A percentile compares a stretch with the other conserved stretches of the same genome.
These are phyloP conservation scores for Apiospora arundinis DNA, from an alignment of 2,329 filamentous ascomycete genomes.

Conservation along the genomic window DNA sequence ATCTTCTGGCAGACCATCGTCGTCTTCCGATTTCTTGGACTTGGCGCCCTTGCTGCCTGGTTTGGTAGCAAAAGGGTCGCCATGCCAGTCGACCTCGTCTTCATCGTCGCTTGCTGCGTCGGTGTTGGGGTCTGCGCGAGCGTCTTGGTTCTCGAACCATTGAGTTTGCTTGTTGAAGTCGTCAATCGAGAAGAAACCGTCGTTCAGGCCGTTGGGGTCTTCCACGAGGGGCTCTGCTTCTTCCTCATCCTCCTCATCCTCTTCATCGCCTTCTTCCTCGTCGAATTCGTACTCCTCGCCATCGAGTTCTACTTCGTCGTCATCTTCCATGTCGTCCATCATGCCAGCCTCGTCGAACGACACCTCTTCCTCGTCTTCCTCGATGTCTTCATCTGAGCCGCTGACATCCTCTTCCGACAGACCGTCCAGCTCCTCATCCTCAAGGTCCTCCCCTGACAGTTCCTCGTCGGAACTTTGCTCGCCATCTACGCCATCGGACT, in stretches of 20 bases:
- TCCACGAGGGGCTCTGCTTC: constrained; percentile 64
- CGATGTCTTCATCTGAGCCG: constrained; percentile 44
- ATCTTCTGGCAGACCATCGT: constrained; percentile 42
- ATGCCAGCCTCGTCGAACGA: constrained; percentile 39
- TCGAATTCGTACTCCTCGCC: constrained; percentile 45
- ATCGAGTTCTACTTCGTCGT: constrained; percentile 37
- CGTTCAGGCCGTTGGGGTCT: constrained; percentile 87
- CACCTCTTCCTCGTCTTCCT: constrained; percentile 43
- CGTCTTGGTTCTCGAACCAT: constrained; percentile 86
- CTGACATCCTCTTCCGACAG: constrained; percentile 37
- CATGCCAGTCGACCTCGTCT: constrained; percentile 87
- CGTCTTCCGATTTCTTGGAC: constrained; percentile 47
- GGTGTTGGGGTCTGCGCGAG: constrained; percentile 75
- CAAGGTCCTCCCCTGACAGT: constrained; percentile 35
- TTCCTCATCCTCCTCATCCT: constrained; percentile 57
- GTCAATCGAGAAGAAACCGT: constrained; percentile 97
- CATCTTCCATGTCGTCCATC: constrained; percentile 40
- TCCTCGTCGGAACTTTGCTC: constrained; percentile 34
- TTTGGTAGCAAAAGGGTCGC: constrained; percentile 68
- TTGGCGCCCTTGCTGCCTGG: constrained; percentile 32
- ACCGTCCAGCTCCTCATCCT: constrained; percentile 45
- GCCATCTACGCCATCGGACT: constrained; percentile 48
- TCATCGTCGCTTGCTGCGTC: constrained; percentile 83
- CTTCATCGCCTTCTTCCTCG: constrained; percentile 49
- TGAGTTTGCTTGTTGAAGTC: constrained; percentile 96